phyloP scores from a whole-genome alignment of 2,329 filamentous ascomycete species.

The Colletotrichum spinosum region DNA sequence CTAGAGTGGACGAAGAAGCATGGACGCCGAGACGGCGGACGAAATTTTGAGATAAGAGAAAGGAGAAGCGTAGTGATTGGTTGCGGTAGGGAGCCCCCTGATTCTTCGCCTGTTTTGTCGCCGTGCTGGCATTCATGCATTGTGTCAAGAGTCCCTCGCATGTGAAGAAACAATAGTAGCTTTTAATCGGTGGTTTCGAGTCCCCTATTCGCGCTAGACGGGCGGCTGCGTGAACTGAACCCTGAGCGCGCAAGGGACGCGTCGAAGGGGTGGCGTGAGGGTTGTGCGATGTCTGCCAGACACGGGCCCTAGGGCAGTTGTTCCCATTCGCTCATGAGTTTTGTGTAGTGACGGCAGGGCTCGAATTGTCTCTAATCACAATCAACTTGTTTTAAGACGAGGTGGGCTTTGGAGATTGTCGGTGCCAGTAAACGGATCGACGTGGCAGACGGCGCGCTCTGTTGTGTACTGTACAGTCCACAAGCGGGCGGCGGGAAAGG shows the following conservation, averaged over 20 bases:
- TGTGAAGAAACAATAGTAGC: constrained; percentile 26
- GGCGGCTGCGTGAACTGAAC: constrained; percentile 11
- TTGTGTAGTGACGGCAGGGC: neutral
- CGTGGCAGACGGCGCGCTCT: no score
- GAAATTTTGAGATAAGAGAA: constrained; percentile 22
- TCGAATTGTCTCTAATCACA: constrained; percentile 21
- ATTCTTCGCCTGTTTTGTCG: constrained; percentile 15
- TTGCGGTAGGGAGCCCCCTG: neutral
- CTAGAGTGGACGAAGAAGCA: constrained; percentile 7
- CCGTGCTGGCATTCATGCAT: constrained; percentile 22
- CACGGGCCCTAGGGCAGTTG: constrained; percentile 3
- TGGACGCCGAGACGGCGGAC: constrained; percentile 15
- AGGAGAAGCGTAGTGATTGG: neutral
- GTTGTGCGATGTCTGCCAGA: neutral
- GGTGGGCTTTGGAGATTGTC: neutral
- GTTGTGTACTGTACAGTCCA: no score
- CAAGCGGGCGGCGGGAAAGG: no score
- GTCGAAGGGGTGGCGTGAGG: neutral
- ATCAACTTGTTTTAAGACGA: neutral
- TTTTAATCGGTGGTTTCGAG: neutral
- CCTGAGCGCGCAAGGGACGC: constrained; percentile 9
- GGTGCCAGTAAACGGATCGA: no score
- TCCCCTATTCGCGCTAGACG: constrained; percentile 11
- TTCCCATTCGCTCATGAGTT: constrained; percentile 10
- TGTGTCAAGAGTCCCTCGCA: constrained; percentile 7